phyloP scores from a whole-genome alignment of 129 eudicot species.

The Chrysanthemum lavandulifolium region DNA sequence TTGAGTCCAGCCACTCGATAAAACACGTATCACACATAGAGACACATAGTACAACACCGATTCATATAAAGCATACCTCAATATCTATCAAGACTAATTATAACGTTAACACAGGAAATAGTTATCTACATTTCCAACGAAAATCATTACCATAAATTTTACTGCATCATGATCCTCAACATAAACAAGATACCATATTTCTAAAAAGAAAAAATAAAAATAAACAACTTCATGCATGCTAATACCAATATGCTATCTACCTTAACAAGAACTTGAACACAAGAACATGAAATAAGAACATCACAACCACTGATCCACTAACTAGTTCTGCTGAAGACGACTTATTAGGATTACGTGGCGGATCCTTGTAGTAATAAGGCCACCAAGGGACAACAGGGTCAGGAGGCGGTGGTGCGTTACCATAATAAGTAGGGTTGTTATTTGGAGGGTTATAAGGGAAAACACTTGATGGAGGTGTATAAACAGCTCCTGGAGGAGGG shows the following conservation, averaged over 20 bases:
- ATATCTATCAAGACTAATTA: not conserved
- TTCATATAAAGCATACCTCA: too few relatives aligned
- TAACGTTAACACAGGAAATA: not conserved
- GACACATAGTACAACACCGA: too few relatives aligned
- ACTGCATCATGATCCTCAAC: slow-evolving; percentile 7
- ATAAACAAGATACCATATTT: not conserved
- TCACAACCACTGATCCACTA: slow-evolving; percentile 35
- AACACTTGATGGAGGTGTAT: slow-evolving; percentile 35
- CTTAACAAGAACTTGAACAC: slow-evolving; percentile 23
- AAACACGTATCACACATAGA: too few relatives aligned
- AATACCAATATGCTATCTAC: slow-evolving; percentile 6
- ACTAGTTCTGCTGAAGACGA: slow-evolving; percentile 34
- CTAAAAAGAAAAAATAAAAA: not conserved
- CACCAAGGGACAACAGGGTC: slow-evolving; percentile 65
- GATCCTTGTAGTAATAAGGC: slow-evolving; percentile 70
- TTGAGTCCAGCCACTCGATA: too few relatives aligned
- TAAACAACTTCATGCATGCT: not conserved
- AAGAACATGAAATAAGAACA: slow-evolving; percentile 27
- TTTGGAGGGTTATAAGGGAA: slow-evolving; percentile 49
- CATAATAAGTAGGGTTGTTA: slow-evolving; percentile 23
- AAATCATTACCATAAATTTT: not conserved
- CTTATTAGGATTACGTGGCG: slow-evolving; percentile 45
- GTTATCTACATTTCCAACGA: slow-evolving; percentile 22
- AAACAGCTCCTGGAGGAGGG: slow-evolving; percentile 37
- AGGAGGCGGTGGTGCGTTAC: slow-evolving; percentile 55